Evolutionary conservation across 2,329 filamentous ascomycete genomes (phyloP).

Genomic region (Phaeosphaeria sp.): DNA sequence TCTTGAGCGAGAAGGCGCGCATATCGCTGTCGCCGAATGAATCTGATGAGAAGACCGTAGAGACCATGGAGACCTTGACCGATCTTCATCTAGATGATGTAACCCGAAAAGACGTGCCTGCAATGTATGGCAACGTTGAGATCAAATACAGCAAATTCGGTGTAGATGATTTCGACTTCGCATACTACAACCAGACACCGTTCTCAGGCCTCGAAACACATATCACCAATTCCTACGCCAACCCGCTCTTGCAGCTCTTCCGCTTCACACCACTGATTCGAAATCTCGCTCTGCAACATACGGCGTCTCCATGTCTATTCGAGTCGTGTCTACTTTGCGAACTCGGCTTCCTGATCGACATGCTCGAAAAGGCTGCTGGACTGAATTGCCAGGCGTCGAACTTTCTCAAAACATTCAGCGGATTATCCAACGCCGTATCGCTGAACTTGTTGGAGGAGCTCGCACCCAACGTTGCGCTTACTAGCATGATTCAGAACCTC

Average conservation of each 20-base stretch:
- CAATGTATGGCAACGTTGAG: conserved; percentile 91
- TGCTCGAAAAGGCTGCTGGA: conserved; percentile 94
- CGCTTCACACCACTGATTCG: conserved; percentile 88
- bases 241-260: conserved; percentile 87
- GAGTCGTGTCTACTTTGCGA: conserved; percentile 91
- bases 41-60: conserved; percentile 38
- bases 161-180: conserved; percentile 99
- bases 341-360: conserved; percentile 93
- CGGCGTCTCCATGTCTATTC: conserved; percentile 80
- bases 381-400: conserved; percentile 97
- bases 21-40: conserved; percentile 56
- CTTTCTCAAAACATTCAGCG: conserved; percentile 86
- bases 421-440: conserved; percentile 76
- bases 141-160: conserved; percentile 99
- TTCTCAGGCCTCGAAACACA: conserved; percentile 96
- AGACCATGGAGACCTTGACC: conserved; percentile 71
- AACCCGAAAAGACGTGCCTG: conserved; percentile 79
- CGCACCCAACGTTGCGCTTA: conserved; percentile 72
- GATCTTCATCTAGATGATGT: conserved; percentile 73
- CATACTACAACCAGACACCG: conserved; percentile 91
- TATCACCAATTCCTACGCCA: conserved; percentile 95
- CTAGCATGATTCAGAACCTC: conserved; percentile 83
- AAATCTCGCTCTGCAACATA: conserved; percentile 87
- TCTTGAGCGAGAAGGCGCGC: conserved; percentile 90
- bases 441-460: conserved; percentile 87